These are phyloP conservation scores for Yamadazyma oceani DNA, from an alignment of 1,139 yeast species.

Conservation along the genomic window DNA sequence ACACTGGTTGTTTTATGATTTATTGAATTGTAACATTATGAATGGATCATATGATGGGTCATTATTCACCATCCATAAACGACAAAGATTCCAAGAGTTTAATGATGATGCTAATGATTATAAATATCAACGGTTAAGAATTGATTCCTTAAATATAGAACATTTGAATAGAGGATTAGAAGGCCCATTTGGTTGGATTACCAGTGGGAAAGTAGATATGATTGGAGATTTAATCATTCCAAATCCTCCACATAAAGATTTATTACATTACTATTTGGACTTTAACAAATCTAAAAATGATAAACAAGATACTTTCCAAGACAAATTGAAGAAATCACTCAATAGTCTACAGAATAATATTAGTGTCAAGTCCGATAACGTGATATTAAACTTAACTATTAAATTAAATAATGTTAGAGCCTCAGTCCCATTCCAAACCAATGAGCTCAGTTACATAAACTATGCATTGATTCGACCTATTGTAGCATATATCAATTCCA, in stretches of 20 bases:
- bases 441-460: constrained; percentile 83
- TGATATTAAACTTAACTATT: constrained; percentile 65
- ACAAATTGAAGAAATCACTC: constrained; percentile 29
- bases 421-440: constrained; percentile 79
- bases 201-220: constrained; percentile 88
- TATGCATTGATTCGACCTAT: constrained; percentile 92
- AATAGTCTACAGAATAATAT: constrained; percentile 15
- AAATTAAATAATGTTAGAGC: constrained; percentile 86
- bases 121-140: constrained; percentile 73
- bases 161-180: constrained; percentile 86
- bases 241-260: constrained; percentile 30
- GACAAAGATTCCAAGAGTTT: constrained; percentile 42
- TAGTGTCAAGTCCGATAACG: constrained; percentile 14
- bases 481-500: constrained; percentile 90
- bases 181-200: constrained; percentile 98
- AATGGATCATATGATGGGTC: constrained; percentile 94
- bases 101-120: constrained; percentile 34
- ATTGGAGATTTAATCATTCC: constrained; percentile 87
- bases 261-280: neutral
- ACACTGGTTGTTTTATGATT: constrained; percentile 90
- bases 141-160: constrained; percentile 82
- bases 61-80: constrained; percentile 83
- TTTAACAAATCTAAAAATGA: neutral
- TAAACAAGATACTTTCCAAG: neutral
- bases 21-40: constrained; percentile 78